Evolutionary conservation across 148 eudicot genomes (phyloP), one percentile per base, ranked within the genome.

Genomic region (Dianthus caryophyllus): DNA sequence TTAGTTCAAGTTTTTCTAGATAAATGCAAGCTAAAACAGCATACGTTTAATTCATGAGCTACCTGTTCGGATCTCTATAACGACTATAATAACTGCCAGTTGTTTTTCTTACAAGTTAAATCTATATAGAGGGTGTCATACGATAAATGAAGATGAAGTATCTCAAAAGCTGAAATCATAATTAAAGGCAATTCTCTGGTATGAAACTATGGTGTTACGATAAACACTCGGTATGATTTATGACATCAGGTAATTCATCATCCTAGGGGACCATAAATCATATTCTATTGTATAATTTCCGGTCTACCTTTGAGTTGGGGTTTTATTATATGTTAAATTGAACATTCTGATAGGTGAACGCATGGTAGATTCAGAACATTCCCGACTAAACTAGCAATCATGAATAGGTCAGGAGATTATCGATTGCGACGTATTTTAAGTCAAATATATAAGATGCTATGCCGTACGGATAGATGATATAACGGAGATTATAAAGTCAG

Each of bases 401-500:
- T 20, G 65, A 61, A 38, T 38, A 13, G 17, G 48, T 39, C 47
- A 21, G 48, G 51, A 18, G 22, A 44, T 14, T 39, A 16, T 30
- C 61, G 67, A 61, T 61, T 33, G 46, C 11, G 73, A 52, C 47
- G 39, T 29, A 6, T 43, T 6, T 9, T 9, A 71, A 25, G 68
- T 63, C 52, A 71, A 52, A 52, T 36, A 53, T 18, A 7, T 51
- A 33, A 60, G 29, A 60, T 50, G 54, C 65, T 61, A 69, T 38
- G 26, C 27, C 29, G 5, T 58, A 47, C 21, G 46, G 12, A 20
- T 44, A 16, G 44, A 49, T 33, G 70, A 69, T 69, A 50, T 47
- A 44, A 57, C 58, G 16, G n/a, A 59, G 44, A 69, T 10, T 12
- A 20, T 14, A 47, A 57, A 69, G 56, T 58, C 47, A 60, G 29